These are phyloP conservation scores for Flaveria ramosissima DNA, from an alignment of 129 eudicot genomes.

Conservation along the genomic window DNA sequence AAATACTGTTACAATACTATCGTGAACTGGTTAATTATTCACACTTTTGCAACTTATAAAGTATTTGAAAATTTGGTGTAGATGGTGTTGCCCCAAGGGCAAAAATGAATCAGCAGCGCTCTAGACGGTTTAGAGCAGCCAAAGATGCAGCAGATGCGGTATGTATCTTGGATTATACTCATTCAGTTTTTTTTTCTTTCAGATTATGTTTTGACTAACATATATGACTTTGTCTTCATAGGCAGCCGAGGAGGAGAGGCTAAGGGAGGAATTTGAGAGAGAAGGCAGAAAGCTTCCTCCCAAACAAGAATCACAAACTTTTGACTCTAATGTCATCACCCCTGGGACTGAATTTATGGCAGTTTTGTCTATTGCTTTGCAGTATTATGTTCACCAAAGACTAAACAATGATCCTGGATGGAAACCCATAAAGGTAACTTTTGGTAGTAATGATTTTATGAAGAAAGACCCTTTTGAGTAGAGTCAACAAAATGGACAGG, in stretches of 20 bases:
- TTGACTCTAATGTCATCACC: constrained; percentile 95
- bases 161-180: constrained; percentile 29
- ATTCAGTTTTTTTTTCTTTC: not conserved
- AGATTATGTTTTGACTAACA: not conserved
- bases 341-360: constrained; percentile 98
- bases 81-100: constrained; percentile 99
- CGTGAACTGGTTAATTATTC: not conserved
- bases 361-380: constrained; percentile 83
- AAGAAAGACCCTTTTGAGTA: not conserved
- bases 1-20: constrained; percentile 2
- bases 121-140: constrained; percentile 98
- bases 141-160: constrained; percentile 98
- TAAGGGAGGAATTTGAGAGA: constrained; percentile 86
- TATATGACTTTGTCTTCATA: constrained; percentile 31
- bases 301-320: constrained; percentile 79
- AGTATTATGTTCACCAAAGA: constrained; percentile 87
- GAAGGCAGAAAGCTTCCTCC: constrained; percentile 99
- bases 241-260: constrained; percentile 97
- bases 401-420: constrained; percentile 96
- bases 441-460: not conserved
- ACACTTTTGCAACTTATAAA: not conserved
- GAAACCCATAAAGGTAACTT: constrained; percentile 80
- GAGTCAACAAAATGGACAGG: not conserved
- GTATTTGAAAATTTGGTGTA: constrained; percentile 34
- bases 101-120: constrained; percentile 99